Percentiles rank a stretch among this genome's conserved stretches.
Evolutionary conservation across 768 basidiomycete species (phyloP).

Genomic region (Kwoniella mangroviensis): DNA sequence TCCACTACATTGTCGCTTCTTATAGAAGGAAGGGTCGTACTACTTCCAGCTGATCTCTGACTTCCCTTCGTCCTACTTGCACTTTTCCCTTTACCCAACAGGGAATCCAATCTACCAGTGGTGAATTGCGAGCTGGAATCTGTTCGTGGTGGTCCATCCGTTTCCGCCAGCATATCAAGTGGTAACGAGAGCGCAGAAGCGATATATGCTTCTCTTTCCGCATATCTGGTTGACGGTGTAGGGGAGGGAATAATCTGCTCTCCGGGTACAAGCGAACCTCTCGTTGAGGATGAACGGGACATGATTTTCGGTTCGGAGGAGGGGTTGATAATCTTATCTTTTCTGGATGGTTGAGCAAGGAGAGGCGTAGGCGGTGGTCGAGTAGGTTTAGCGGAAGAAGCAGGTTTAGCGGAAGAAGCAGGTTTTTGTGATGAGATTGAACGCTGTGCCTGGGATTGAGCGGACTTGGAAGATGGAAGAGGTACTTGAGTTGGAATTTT

Average conservation of each 20-base stretch:
- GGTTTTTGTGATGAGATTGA: background rate
- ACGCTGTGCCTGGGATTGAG: background rate
- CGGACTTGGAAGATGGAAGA: background rate
- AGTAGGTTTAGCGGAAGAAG: background rate
- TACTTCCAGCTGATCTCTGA: constrained; percentile 7
- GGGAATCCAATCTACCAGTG: constrained; percentile 16
- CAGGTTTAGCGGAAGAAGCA: background rate
- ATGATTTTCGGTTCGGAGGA: background rate
- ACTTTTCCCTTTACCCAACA: constrained; percentile 13
- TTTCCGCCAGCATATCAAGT: constrained; percentile 32
- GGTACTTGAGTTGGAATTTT: background rate
- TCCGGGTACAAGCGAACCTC: constrained; percentile 3
- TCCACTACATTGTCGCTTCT: constrained; percentile 6
- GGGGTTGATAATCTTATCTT: background rate
- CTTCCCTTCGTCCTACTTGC: constrained; percentile 3
- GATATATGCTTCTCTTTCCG: constrained; percentile 41
- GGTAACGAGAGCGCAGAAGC: constrained; percentile 37
- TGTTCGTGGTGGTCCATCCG: background rate
- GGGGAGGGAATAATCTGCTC: constrained; percentile 18
- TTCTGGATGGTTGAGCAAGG: constrained; percentile 7
- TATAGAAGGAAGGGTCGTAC: constrained; percentile 1
- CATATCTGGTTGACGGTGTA: constrained; percentile 21
- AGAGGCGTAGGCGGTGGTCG: constrained; percentile 23
- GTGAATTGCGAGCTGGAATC: constrained; percentile 14
- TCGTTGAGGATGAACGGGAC: background rate